phyloP scores from a whole-genome alignment of 352 stramenopile genomes.

The Globisporangium camurandrum region DNA sequence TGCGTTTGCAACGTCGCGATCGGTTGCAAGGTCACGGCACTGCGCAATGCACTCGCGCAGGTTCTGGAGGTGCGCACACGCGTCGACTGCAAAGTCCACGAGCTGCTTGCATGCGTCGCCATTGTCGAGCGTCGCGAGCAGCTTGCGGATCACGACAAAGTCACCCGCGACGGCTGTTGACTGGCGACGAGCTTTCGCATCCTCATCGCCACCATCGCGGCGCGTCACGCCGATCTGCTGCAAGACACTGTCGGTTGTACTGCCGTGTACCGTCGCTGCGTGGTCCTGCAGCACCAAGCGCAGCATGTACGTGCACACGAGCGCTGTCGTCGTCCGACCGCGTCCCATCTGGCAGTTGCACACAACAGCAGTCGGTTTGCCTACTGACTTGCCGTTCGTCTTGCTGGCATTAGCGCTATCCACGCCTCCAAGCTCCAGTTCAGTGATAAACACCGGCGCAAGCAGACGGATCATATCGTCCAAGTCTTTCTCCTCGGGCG shows the following conservation, averaged over 20 bases:
- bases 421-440: conserved; percentile 27
- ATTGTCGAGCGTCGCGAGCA: conserved; percentile 66
- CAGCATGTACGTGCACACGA: conserved; percentile 86
- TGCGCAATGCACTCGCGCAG: conserved; percentile 78
- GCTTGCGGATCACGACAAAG: conserved; percentile 69
- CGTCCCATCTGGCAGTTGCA: conserved; percentile 90
- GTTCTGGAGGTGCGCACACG: conserved; percentile 83
- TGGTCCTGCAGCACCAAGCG: conserved; percentile 55
- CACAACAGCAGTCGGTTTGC: too few species aligned
- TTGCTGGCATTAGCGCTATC: conserved; percentile 18
- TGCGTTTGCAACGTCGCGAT: conserved; percentile 47
- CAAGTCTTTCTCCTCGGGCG: conserved; percentile 85
- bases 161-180: conserved; percentile 45
- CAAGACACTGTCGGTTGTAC: conserved; percentile 12
- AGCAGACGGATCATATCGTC: conserved; percentile 82
- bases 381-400: too few species aligned
- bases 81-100: conserved; percentile 67
- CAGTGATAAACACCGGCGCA: conserved; percentile 51
- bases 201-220: neutral
- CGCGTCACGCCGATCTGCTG: conserved; percentile 13
- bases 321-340: conserved; percentile 80
- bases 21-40: conserved; percentile 66
- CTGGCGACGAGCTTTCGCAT: conserved; percentile 43
- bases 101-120: conserved; percentile 51
- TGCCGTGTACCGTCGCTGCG: conserved; percentile 3